A percentile compares a stretch with the other conserved stretches of the same genome.
phyloP scores from a whole-genome alignment of 345 rosid species.

The Rhodamnia rubescens region DNA sequence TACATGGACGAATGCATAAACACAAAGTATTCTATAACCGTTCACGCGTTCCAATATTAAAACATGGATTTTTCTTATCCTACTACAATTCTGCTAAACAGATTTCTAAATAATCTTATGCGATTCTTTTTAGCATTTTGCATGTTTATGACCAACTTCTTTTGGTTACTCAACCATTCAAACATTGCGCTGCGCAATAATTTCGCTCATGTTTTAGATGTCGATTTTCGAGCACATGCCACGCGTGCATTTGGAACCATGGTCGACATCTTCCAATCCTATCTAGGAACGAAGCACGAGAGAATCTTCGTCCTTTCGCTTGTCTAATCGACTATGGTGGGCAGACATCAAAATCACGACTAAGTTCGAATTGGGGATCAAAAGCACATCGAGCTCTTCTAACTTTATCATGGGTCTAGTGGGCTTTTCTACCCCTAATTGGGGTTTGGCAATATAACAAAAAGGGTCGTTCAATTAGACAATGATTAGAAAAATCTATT shows the following conservation, averaged over 20 bases:
- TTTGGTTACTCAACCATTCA: not conserved
- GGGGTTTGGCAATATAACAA: not conserved
- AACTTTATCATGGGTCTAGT: not conserved
- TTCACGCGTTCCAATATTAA: not conserved
- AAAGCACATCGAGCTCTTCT: not conserved
- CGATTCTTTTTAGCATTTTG: not conserved
- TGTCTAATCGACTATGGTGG: not conserved
- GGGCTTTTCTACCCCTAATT: not conserved
- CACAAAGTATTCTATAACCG: not conserved
- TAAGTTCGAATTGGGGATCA: not conserved
- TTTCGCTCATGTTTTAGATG: not conserved
- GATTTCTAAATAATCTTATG: not conserved
- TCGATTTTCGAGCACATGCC: not conserved
- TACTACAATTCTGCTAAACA: not conserved
- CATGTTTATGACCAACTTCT: not conserved
- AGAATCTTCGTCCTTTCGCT: not conserved
- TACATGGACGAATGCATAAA: not conserved
- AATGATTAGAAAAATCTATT: not conserved
- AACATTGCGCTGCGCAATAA: not conserved
- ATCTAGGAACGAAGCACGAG: not conserved
- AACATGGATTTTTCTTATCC: not conserved
- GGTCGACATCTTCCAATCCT: not conserved
- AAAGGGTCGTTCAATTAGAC: not conserved
- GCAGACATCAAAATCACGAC: not conserved
- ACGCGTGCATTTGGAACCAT: not conserved